Conservation (phyloP, 257 asterid species). For the Solanum chmielewskii region DNA sequence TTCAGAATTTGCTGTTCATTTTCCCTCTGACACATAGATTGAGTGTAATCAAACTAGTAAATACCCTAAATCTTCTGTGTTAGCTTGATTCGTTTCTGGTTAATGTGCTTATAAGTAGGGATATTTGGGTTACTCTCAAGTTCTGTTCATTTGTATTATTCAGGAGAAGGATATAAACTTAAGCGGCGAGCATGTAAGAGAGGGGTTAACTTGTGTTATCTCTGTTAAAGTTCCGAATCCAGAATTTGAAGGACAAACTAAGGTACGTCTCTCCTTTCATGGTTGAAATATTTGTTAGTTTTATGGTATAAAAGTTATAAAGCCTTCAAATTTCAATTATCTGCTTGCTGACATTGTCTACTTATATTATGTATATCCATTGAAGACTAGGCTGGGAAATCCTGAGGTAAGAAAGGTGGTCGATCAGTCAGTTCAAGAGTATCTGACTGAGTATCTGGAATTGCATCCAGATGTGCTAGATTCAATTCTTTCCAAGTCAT, state of each 20-base stretch:
- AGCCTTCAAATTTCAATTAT: not conserved
- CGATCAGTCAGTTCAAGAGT: constrained; percentile 75
- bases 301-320: not conserved
- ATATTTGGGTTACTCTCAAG: not conserved
- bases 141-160: constrained; percentile 5
- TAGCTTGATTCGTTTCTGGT: not conserved
- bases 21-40: not conserved
- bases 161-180: constrained; percentile 90
- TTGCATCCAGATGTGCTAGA: constrained; percentile 94
- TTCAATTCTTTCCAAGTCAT: constrained; percentile 77
- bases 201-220: constrained; percentile 90
- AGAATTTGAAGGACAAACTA: constrained; percentile 98
- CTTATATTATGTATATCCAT: not conserved
- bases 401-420: constrained; percentile 88
- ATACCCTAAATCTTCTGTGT: not conserved
- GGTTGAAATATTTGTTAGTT: not conserved
- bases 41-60: not conserved
- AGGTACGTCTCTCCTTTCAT: constrained; percentile 30
- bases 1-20: not conserved
- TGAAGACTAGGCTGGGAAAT: constrained; percentile 92
- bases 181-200: constrained; percentile 97
- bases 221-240: constrained; percentile 93
- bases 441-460: constrained; percentile 89
- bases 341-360: not conserved
- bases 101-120: not conserved